Percentiles rank a stretch among this genome's conserved stretches.
These are phyloP conservation scores for Cytidiella melzeri DNA, from an alignment of 768 basidiomycete genomes.

Conservation along the genomic window DNA sequence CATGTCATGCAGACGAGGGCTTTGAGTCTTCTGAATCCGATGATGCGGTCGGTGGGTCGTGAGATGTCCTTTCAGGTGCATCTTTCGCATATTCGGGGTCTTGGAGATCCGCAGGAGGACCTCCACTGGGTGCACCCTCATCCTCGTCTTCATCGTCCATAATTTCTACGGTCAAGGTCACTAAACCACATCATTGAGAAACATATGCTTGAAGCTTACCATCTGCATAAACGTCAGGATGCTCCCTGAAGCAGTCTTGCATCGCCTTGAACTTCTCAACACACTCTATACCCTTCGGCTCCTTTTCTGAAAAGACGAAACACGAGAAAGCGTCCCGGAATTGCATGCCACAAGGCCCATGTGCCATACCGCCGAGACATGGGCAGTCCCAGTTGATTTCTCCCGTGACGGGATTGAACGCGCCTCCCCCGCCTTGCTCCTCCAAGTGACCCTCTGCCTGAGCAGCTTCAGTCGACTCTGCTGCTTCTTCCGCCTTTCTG, in stretches of 20 bases:
- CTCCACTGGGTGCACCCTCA: constrained; percentile 9
- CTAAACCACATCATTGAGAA: constrained; percentile 2
- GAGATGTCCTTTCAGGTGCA: background rate
- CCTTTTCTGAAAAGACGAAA: constrained; percentile 89
- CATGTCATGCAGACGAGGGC: background rate
- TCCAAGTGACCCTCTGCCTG: constrained; percentile 23
- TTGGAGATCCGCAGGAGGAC: background rate
- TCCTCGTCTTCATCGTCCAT: constrained; percentile 65
- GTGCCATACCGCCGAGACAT: constrained; percentile 97
- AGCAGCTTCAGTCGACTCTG: background rate
- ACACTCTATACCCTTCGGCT: constrained; percentile 97
- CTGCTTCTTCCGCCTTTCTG: background rate
- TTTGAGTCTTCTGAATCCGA: background rate
- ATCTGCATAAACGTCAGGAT: constrained; percentile 94
- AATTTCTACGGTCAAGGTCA: constrained; percentile 40
- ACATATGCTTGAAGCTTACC: constrained; percentile 44
- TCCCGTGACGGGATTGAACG: constrained; percentile 94
- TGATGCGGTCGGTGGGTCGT: too few relatives aligned
- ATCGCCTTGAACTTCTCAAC: constrained; percentile 96
- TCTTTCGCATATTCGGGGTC: background rate
- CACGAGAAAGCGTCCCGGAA: constrained; percentile 97
- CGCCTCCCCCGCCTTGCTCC: constrained; percentile 33
- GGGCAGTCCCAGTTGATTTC: constrained; percentile 99
- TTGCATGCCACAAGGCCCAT: constrained; percentile 90
- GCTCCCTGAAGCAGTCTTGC: constrained; percentile 95